Percentiles rank a stretch among this genome's conserved stretches.
Evolutionary conservation across 352 stramenopile genomes (phyloP).

Genomic region (Phytopythium cucurbitacearum): DNA sequence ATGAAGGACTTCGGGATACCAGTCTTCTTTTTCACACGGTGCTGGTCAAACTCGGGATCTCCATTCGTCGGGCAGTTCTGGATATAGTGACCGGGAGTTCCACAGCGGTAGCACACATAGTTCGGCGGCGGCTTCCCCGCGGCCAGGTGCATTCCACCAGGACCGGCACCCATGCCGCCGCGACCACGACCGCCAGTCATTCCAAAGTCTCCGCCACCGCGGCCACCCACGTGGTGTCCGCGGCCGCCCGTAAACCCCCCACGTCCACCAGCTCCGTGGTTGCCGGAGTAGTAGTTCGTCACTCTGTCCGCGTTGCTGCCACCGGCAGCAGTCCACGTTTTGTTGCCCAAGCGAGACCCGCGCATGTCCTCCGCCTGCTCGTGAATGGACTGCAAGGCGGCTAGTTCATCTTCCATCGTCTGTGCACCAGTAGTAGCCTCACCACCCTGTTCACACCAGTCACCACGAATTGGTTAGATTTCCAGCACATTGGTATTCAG

Average conservation of each 20-base stretch:
- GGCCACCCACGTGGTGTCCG: slow-evolving; percentile 31
- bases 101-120: slow-evolving; percentile 86
- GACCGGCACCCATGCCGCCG: slow-evolving; percentile 17
- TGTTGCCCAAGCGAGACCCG: slow-evolving; percentile 73
- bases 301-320: slow-evolving; percentile 79
- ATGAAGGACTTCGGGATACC: slow-evolving; percentile 88
- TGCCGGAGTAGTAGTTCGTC: slow-evolving; percentile 66
- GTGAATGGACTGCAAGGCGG: slow-evolving; percentile 78
- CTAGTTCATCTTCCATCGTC: slow-evolving; percentile 82
- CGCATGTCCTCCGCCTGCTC: slow-evolving; percentile 82
- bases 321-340: slow-evolving; percentile 72
- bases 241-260: slow-evolving; percentile 27
- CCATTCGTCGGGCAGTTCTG: slow-evolving; percentile 88
- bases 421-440: slow-evolving; percentile 40
- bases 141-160: slow-evolving; percentile 13
- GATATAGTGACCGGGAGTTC: slow-evolving; percentile 83
- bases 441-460: neutral
- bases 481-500: too few species aligned
- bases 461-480: neutral
- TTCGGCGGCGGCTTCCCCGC: slow-evolving; percentile 70
- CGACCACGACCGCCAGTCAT: slow-evolving; percentile 40
- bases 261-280: slow-evolving; percentile 28
- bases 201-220: slow-evolving; percentile 42
- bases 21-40: slow-evolving; percentile 86
- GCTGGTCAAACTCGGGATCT: slow-evolving; percentile 84